Percentiles rank a stretch among this genome's conserved stretches.
phyloP scores from a whole-genome alignment of 306 rosid genomes.

The cucumber (Cucumis sativus) region DNA sequence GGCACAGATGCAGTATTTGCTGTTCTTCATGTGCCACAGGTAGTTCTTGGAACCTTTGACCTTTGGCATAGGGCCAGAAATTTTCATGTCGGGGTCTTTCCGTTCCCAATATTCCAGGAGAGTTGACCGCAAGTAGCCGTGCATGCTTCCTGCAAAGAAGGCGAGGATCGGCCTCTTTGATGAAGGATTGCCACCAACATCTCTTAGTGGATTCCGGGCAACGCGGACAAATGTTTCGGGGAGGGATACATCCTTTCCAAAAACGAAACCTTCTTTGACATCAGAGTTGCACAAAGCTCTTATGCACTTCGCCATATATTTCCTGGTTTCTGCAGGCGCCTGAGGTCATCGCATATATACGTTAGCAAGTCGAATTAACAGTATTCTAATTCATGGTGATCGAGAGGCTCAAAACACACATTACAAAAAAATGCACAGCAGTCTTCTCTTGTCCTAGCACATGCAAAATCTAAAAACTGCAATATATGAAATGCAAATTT shows the following conservation, averaged over 20 bases:
- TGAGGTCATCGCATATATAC: constrained; percentile 27
- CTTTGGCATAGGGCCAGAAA: constrained; percentile 41
- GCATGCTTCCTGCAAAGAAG: constrained; percentile 79
- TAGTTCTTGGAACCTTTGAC: constrained; percentile 47
- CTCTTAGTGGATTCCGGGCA: constrained; percentile 45
- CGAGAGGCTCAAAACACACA: background rate
- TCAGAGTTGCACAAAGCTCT: constrained; percentile 94
- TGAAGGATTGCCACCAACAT: constrained; percentile 64
- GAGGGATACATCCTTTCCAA: constrained; percentile 87
- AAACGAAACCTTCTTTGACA: constrained; percentile 65
- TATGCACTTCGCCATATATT: constrained; percentile 51
- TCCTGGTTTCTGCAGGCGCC: constrained; percentile 80
- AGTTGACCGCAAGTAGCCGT: constrained; percentile 66
- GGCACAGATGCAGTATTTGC: constrained; percentile 89
- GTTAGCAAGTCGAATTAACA: background rate
- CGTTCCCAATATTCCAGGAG: constrained; percentile 67
- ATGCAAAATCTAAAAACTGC: background rate
- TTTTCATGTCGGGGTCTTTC: constrained; percentile 84
- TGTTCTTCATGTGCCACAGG: constrained; percentile 53
- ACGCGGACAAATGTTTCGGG: constrained; percentile 61
- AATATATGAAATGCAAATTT: background rate
- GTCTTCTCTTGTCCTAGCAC: background rate
- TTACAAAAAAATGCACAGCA: background rate
- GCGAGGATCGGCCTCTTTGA: constrained; percentile 60
- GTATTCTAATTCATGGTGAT: background rate